Percentiles rank a stretch among this genome's conserved stretches.
Evolutionary conservation across 1,284 basidiomycete species (phyloP).

Genomic region (Bjerkandera adusta): DNA sequence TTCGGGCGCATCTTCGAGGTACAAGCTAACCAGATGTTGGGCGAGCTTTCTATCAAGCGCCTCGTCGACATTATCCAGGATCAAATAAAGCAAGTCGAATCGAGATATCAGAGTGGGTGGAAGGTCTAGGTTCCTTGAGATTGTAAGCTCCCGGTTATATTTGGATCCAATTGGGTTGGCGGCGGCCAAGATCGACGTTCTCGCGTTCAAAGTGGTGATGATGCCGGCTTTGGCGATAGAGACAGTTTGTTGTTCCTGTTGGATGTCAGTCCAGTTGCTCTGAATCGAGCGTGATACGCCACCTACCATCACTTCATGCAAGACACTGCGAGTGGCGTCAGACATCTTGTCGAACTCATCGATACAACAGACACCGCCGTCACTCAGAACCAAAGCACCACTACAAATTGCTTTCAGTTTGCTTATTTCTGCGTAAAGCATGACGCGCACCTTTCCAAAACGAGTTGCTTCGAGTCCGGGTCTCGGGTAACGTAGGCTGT

Average conservation of each 20-base stretch:
- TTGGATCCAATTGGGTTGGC: slow-evolving; percentile 97
- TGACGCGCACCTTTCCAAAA: slow-evolving; percentile 81
- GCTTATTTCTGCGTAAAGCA: not conserved
- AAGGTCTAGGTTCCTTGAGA: slow-evolving; percentile 87
- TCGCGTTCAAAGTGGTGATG: slow-evolving; percentile 96
- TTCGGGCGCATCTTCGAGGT: slow-evolving; percentile 87
- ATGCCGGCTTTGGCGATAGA: slow-evolving; percentile 99
- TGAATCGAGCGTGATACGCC: not conserved
- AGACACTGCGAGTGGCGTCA: slow-evolving; percentile 91
- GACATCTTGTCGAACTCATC: slow-evolving; percentile 99
- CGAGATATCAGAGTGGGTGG: slow-evolving; percentile 97
- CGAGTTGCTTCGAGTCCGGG: slow-evolving; percentile 96
- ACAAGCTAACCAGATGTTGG: slow-evolving; percentile 90
- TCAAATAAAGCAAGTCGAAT: slow-evolving; percentile 97
- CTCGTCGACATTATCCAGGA: slow-evolving; percentile 95
- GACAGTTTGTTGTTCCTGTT: slow-evolving; percentile 99
- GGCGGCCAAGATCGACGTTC: slow-evolving; percentile 95
- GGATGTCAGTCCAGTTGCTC: not conserved
- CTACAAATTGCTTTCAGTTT: slow-evolving; percentile 28
- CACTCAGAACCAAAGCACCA: slow-evolving; percentile 94
- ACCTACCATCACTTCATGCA: slow-evolving; percentile 98
- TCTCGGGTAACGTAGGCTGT: slow-evolving; percentile 98
- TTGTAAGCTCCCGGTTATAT: slow-evolving; percentile 88
- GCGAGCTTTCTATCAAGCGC: slow-evolving; percentile 86
- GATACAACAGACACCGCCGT: slow-evolving; percentile 98